Percentiles rank a stretch among this genome's conserved stretches.
These are phyloP conservation scores for Penicillium expansum DNA, from an alignment of 2,329 filamentous ascomycete genomes.

Conservation along the genomic window DNA sequence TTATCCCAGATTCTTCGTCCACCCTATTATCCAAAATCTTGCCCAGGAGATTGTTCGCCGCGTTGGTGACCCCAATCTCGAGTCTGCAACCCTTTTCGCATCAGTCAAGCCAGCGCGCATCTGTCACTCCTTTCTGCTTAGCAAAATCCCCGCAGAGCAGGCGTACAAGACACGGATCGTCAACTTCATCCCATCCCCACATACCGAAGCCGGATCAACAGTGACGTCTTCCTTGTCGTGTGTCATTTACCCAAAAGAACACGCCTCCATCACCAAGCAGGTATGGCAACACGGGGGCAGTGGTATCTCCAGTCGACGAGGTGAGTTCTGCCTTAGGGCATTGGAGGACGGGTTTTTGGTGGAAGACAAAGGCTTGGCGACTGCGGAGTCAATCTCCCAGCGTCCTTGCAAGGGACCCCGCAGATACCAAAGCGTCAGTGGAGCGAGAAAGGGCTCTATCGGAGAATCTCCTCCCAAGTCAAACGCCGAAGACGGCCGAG, in stretches of 20 bases:
- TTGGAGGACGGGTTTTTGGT: conserved; percentile 67
- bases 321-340: conserved; percentile 80
- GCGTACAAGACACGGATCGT: conserved; percentile 55
- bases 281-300: conserved; percentile 98
- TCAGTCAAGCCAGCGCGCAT: conserved; percentile 66
- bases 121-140: conserved; percentile 70
- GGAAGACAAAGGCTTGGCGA: conserved; percentile 41
- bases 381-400: conserved; percentile 24
- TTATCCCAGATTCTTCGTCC: conserved; percentile 93
- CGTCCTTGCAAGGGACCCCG: conserved; percentile 66
- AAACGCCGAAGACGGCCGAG: conserved; percentile 50
- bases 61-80: conserved; percentile 56
- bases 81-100: conserved; percentile 76
- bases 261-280: conserved; percentile 75
- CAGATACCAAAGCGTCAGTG: conserved; percentile 64
- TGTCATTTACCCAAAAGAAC: conserved; percentile 67
- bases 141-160: conserved; percentile 32
- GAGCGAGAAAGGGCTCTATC: conserved; percentile 49
- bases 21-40: conserved; percentile 75
- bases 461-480: conserved; percentile 38
- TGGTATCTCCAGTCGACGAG: conserved; percentile 83
- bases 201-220: conserved; percentile 61
- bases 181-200: conserved; percentile 54
- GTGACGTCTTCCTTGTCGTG: conserved; percentile 63
- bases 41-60: conserved; percentile 64